Percentiles rank a stretch among this genome's conserved stretches.
These are phyloP conservation scores for Polyporus arcularius DNA, from an alignment of 768 basidiomycete genomes.

Conservation along the genomic window DNA sequence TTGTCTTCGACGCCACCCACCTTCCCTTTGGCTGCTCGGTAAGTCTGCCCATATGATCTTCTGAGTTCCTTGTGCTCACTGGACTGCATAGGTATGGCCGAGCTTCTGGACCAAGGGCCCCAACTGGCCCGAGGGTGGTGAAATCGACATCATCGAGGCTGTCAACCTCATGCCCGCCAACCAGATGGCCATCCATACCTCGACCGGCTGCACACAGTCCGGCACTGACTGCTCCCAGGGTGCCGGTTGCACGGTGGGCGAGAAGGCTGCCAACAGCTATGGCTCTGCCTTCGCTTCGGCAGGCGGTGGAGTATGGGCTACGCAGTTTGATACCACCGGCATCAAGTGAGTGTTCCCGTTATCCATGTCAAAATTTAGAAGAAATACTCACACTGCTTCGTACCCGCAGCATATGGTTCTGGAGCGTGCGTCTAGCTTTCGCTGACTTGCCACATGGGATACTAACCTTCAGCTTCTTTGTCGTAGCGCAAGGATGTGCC, in stretches of 20 bases:
- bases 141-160: slow-evolving; percentile 46
- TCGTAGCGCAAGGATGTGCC: slow-evolving; percentile 42
- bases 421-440: slow-evolving; percentile 36
- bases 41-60: slow-evolving; percentile 16
- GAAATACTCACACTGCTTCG: background rate
- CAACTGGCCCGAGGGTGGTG: slow-evolving; percentile 38
- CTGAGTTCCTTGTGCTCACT: background rate
- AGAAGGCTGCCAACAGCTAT: slow-evolving; percentile 39
- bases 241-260: slow-evolving; percentile 24
- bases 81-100: slow-evolving; percentile 23
- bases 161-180: slow-evolving; percentile 54
- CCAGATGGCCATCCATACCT: slow-evolving; percentile 59
- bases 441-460: background rate
- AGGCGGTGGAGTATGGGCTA: slow-evolving; percentile 66
- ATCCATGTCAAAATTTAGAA: too few species aligned
- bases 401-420: slow-evolving; percentile 49
- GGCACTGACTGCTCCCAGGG: slow-evolving; percentile 33
- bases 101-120: slow-evolving; percentile 36
- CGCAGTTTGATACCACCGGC: slow-evolving; percentile 63
- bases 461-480: background rate
- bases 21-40: slow-evolving; percentile 61
- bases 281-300: slow-evolving; percentile 42
- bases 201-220: slow-evolving; percentile 35
- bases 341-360: slow-evolving; percentile 38
- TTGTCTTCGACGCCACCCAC: slow-evolving; percentile 46